phyloP scores from a whole-genome alignment of 179 eudicot species.

The Silene vulgaris region DNA sequence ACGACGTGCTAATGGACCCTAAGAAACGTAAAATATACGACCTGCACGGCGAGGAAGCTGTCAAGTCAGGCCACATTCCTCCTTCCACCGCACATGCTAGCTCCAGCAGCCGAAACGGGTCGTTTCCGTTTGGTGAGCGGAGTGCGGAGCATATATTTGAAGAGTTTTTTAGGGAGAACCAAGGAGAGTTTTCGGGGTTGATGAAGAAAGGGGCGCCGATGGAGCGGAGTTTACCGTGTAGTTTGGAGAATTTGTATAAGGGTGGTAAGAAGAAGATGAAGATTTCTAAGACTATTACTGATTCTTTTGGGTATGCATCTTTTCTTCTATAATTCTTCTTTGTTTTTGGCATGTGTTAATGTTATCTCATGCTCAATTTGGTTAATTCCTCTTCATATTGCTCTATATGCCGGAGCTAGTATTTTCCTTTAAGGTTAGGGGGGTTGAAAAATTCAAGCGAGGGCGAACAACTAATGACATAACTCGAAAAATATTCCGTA shows the following conservation, averaged over 20 bases:
- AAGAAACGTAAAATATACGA: constrained; percentile 20
- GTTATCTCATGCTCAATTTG: too few species aligned
- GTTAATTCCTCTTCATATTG: too few species aligned
- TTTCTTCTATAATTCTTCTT: neutral
- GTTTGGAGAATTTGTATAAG: constrained; percentile 57
- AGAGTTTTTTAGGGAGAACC: constrained; percentile 40
- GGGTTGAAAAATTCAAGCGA: too few species aligned
- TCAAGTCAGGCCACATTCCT: constrained; percentile 37
- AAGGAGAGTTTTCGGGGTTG: constrained; percentile 16
- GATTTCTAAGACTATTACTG: constrained; percentile 59
- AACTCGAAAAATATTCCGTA: too few species aligned
- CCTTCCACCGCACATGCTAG: constrained; percentile 40
- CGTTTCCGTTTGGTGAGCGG: too few species aligned
- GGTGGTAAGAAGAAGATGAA: constrained; percentile 73
- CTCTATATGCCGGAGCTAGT: too few species aligned
- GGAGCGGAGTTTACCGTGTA: constrained; percentile 58
- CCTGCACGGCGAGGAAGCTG: constrained; percentile 33
- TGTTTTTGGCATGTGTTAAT: neutral
- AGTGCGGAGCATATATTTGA: constrained; percentile 65
- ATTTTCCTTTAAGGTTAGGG: too few species aligned
- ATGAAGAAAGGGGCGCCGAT: constrained; percentile 52
- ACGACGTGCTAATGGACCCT: constrained; percentile 7
- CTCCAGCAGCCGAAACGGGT: too few species aligned
- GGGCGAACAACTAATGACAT: too few species aligned
- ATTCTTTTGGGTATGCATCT: constrained; percentile 48